phyloP scores from a whole-genome alignment of 2,329 filamentous ascomycete genomes.

The Curvularia sp. region DNA sequence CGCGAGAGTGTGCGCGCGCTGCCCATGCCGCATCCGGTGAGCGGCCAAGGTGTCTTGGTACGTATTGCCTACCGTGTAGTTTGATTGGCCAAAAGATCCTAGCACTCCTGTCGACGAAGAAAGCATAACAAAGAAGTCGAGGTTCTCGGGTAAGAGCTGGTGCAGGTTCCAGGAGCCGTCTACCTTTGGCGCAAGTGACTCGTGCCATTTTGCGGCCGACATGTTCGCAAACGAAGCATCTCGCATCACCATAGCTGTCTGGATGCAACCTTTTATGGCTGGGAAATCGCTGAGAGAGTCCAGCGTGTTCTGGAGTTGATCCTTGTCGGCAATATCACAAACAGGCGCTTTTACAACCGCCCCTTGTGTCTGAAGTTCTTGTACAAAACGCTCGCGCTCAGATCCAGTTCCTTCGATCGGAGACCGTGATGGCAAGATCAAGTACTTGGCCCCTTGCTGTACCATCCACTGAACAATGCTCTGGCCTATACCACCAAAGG shows the following conservation, averaged over 20 bases:
- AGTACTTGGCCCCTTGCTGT: conserved; percentile 26
- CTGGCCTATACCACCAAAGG: conserved; percentile 35
- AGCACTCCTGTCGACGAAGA: conserved; percentile 31
- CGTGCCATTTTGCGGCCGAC: conserved; percentile 22
- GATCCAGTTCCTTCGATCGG: conserved; percentile 12
- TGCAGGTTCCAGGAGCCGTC: conserved; percentile 45
- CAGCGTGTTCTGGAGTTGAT: conserved; percentile 14
- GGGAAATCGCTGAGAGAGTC: conserved; percentile 20
- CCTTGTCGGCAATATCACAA: conserved; percentile 28
- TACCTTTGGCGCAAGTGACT: conserved; percentile 38
- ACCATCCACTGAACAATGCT: conserved; percentile 30
- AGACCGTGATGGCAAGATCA: conserved; percentile 30
- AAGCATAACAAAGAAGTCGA: conserved; percentile 39
- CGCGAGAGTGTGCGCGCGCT: conserved; percentile 27
- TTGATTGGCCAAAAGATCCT: conserved; percentile 30
- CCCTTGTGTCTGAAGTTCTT: conserved; percentile 17
- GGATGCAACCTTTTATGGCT: conserved; percentile 33
- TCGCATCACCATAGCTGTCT: conserved; percentile 31
- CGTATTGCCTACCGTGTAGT: conserved; percentile 36
- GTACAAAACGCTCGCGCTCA: conserved; percentile 13
- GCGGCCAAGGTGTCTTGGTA: conserved; percentile 35
- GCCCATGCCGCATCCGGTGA: conserved; percentile 26
- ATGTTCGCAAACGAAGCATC: conserved; percentile 33
- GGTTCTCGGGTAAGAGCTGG: conserved; percentile 14
- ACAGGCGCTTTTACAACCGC: conserved; percentile 19